Conservation (phyloP, 2,329 filamentous ascomycete genomes). For the Metarhizium brunneum region DNA sequence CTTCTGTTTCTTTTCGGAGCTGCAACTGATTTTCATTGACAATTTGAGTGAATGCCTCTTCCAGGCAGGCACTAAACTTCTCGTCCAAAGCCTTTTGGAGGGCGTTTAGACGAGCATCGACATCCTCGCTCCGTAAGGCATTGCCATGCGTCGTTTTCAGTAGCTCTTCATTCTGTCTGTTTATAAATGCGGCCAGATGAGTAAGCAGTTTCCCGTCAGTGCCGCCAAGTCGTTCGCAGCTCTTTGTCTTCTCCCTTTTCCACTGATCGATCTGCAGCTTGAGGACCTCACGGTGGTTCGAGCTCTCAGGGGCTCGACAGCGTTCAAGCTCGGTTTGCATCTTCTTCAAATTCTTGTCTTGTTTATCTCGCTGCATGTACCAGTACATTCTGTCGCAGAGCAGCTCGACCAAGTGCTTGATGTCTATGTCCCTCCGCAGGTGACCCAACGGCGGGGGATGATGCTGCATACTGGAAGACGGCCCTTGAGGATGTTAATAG, state of each 20-base stretch:
- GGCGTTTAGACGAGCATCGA: conserved; percentile 1
- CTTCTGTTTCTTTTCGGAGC: conserved; percentile 1
- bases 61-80: not conserved
- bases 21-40: not conserved
- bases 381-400: conserved; percentile 14
- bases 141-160: not conserved
- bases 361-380: conserved; percentile 10
- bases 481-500: not conserved
- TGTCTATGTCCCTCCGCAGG: not conserved
- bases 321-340: conserved; percentile 9
- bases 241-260: conserved; percentile 7
- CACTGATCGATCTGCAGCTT: conserved; percentile 8
- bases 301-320: conserved; percentile 13
- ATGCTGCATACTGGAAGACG: not conserved
- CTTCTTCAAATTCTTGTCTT: conserved; percentile 11
- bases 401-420: conserved; percentile 11
- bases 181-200: not conserved
- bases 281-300: conserved; percentile 11
- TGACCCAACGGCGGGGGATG: not conserved
- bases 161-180: not conserved
- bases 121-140: not conserved
- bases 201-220: conserved; percentile 6
- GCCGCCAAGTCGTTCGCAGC: conserved; percentile 3
- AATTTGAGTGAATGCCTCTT: not conserved
- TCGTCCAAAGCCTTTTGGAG: not conserved